Conservation (phyloP, 768 basidiomycete species). For the Pleurotus tuber-regium region DNA sequence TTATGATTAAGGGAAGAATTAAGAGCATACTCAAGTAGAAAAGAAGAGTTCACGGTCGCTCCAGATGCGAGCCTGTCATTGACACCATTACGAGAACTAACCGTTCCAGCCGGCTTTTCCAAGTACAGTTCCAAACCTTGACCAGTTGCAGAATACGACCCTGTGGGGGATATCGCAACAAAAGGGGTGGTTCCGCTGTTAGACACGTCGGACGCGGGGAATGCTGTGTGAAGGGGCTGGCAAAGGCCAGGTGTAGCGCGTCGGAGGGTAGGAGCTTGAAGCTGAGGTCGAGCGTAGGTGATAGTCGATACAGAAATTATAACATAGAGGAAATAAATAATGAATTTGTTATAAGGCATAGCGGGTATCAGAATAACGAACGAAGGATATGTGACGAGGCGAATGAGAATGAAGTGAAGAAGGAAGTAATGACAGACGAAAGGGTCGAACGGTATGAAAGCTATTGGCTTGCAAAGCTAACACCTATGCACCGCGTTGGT, state of each 20-base stretch:
- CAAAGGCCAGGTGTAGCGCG: conserved; percentile 14
- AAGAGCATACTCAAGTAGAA: conserved; percentile 16
- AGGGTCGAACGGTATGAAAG: too few species aligned
- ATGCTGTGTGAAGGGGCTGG: conserved; percentile 24
- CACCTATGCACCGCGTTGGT: too few species aligned
- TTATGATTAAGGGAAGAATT: background rate
- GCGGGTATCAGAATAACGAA: too few species aligned
- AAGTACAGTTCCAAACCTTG: conserved; percentile 29
- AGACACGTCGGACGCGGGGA: conserved; percentile 19
- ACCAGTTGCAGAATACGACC: conserved; percentile 23
- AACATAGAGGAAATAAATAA: too few species aligned
- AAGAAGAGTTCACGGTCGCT: conserved; percentile 40
- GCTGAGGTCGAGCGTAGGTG: background rate
- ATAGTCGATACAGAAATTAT: background rate
- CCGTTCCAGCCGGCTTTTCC: conserved; percentile 25
- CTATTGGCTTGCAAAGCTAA: too few species aligned
- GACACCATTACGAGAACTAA: conserved; percentile 27
- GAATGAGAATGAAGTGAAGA: too few species aligned
- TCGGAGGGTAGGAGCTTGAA: too few species aligned
- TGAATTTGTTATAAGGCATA: too few species aligned
- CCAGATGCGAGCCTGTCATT: conserved; percentile 35
- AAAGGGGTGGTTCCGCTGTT: conserved; percentile 18
- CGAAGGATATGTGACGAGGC: too few species aligned
- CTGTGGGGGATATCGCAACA: conserved; percentile 24
- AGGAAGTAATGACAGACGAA: too few species aligned